A percentile compares a stretch with the other conserved stretches of the same genome.
These are phyloP conservation scores for Neurospora hispaniola DNA, from an alignment of 495 filamentous ascomycete genomes.

Conservation along the genomic window DNA sequence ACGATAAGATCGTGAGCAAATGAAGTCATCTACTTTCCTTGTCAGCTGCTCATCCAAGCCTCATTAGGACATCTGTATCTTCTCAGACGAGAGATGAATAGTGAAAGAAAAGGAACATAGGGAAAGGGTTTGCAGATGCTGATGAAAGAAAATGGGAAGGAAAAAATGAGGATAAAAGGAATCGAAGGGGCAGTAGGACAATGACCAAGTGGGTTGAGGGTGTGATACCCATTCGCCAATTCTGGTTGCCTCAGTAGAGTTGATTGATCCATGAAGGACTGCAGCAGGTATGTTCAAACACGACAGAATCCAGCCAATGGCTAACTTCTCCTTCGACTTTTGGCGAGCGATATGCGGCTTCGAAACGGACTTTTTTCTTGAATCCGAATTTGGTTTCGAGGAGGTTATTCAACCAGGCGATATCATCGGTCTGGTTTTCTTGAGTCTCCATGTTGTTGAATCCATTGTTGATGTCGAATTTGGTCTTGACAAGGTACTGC, in stretches of 20 bases:
- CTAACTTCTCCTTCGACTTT: not conserved
- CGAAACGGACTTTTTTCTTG: slow-evolving; percentile 8
- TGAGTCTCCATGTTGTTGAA: slow-evolving; percentile 5
- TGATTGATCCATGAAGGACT: not conserved
- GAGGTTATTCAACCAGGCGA: slow-evolving; percentile 19
- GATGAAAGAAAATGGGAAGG: not conserved
- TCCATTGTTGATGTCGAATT: not conserved
- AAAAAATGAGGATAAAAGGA: not conserved
- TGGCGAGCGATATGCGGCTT: slow-evolving; percentile 6
- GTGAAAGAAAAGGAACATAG: not conserved
- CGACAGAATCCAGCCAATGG: slow-evolving; percentile 18
- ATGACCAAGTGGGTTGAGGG: not conserved
- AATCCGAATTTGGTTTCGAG: slow-evolving; percentile 18
- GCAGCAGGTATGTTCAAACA: slow-evolving; percentile 19
- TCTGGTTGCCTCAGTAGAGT: not conserved
- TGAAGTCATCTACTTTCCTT: not conserved
- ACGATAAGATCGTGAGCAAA: not conserved
- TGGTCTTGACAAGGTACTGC: slow-evolving; percentile 15
- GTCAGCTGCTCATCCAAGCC: not conserved
- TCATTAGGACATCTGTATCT: not conserved
- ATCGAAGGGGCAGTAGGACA: not conserved
- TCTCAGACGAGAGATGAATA: not conserved
- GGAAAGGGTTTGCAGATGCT: not conserved
- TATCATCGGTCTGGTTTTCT: slow-evolving; percentile 10
- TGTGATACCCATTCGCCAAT: not conserved